Evolutionary conservation across 148 eudicot genomes (phyloP), one percentile per base, ranked within the genome.

Genomic region (Rhododendron ferrugineum): DNA sequence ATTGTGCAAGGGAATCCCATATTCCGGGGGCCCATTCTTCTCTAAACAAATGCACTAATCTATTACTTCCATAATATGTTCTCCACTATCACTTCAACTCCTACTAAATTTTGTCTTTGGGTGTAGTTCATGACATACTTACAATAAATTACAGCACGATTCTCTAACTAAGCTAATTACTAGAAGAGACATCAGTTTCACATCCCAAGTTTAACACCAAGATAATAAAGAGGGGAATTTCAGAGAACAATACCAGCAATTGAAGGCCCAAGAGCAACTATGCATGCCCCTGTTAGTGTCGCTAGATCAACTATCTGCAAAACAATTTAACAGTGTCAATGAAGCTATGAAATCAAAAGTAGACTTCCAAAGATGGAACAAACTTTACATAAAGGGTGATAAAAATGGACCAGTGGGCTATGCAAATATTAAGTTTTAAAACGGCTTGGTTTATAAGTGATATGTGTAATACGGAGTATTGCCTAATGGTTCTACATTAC

Each of bases 241-340:
- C 23, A 64, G 46, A 76, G 42, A 36, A 50, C 18, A 47, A 78
- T 92, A 97, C 99, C 99, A 86, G 98, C 99, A 86, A 97, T 93
- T 73, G 98, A 92, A 85, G 95, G 92, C 50, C 99, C 99, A 88
- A 97, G 89, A 90, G 99, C 99, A 83, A 97, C 95, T 8, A 89
- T 80, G 76, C 98, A 94, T 20, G 98, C 98, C 72, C 99, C 99
- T 42, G 99, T 97, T 85, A 97, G 80, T 81, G 99, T 97, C 72
- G 99, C 98, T 83, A 97, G 89, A 90, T 97, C 99, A 88, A 97
- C 89, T 73, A 97, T 90, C 99, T 97, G 93, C 88, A 89, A 30
- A 83, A 79, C 72, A 68, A 78, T 70, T 76, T 50, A 70, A 83
- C 28, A 46, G 56, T 32, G 81, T 86, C 68, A 87, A 85, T 49